Percentiles rank a stretch among this genome's conserved stretches.
Evolutionary conservation across 2,329 filamentous ascomycete genomes (phyloP).

Genomic region (Pseudogymnoascus sp.): DNA sequence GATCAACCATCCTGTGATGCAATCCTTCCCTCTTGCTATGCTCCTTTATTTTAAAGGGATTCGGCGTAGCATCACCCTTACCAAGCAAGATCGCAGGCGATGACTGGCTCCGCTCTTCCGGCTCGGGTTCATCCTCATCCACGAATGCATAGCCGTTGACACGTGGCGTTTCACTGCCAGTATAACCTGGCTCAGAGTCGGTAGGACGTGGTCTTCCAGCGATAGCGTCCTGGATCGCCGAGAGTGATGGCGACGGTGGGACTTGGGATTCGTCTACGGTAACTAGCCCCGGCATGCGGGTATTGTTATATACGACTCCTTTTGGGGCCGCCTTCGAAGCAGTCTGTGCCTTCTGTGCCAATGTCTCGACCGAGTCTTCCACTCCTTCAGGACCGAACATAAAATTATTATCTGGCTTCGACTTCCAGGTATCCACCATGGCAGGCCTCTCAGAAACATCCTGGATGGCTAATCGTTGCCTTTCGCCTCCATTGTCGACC

Average conservation of each 20-base stretch:
- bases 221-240: constrained; percentile 77
- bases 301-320: constrained; percentile 74
- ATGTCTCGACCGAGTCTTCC: constrained; percentile 52
- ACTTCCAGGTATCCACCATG: constrained; percentile 68
- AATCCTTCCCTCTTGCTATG: constrained; percentile 70
- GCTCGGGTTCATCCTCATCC: constrained; percentile 60
- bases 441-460: constrained; percentile 67
- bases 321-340: constrained; percentile 69
- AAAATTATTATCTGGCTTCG: constrained; percentile 67
- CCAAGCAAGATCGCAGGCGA: constrained; percentile 49
- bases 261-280: constrained; percentile 34
- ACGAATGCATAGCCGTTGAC: constrained; percentile 95
- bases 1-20: constrained; percentile 81
- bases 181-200: constrained; percentile 52
- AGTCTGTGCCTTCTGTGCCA: constrained; percentile 60
- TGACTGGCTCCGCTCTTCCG: constrained; percentile 32
- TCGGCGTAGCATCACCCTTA: constrained; percentile 55
- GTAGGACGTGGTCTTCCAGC: constrained; percentile 59
- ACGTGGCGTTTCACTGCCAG: constrained; percentile 68
- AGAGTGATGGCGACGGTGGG: constrained; percentile 75
- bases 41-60: constrained; percentile 73
- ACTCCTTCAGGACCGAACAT: constrained; percentile 75
- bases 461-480: constrained; percentile 54
- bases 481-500: constrained; percentile 47
- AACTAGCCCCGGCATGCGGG: constrained; percentile 55